Conservation (phyloP, 345 rosid species). For the Eucalyptus marginata region DNA sequence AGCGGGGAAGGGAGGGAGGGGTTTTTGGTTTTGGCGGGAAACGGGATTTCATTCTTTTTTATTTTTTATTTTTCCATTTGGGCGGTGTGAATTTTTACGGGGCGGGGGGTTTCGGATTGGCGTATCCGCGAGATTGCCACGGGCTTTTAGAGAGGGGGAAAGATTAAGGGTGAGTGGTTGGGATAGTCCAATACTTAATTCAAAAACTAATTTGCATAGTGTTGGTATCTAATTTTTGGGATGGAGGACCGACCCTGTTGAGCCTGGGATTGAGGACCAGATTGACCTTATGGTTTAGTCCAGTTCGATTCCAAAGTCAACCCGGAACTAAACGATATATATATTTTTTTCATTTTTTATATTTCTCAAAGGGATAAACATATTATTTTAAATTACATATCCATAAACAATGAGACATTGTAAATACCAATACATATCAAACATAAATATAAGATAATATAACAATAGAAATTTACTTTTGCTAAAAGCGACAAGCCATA, state of each 20-base stretch:
- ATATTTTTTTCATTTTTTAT: no score
- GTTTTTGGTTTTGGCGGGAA: conserved; percentile 18
- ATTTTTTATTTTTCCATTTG: not conserved
- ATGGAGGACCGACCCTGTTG: fast-evolving
- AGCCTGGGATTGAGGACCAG: fast-evolving
- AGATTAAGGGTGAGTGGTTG: no score
- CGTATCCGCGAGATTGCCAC: not conserved
- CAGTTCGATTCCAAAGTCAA: fast-evolving
- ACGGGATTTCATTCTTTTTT: not conserved
- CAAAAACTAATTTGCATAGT: fast-evolving
- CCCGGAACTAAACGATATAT: fast-evolving
- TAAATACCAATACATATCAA: no score
- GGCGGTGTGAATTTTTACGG: not conserved
- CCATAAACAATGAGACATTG: fast-evolving
- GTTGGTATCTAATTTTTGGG: no score
- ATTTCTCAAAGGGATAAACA: not conserved
- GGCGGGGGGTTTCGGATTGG: not conserved
- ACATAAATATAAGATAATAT: not conserved
- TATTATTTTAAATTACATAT: no score
- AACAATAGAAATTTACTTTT: no score
- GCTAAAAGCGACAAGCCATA: no score
- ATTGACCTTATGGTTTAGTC: fast-evolving
- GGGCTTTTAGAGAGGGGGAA: not conserved
- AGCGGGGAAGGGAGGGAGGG: not conserved
- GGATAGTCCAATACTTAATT: fast-evolving